Evolutionary conservation across 805 yeast genomes (phyloP).

Genomic region (Hanseniaspora lindneri): DNA sequence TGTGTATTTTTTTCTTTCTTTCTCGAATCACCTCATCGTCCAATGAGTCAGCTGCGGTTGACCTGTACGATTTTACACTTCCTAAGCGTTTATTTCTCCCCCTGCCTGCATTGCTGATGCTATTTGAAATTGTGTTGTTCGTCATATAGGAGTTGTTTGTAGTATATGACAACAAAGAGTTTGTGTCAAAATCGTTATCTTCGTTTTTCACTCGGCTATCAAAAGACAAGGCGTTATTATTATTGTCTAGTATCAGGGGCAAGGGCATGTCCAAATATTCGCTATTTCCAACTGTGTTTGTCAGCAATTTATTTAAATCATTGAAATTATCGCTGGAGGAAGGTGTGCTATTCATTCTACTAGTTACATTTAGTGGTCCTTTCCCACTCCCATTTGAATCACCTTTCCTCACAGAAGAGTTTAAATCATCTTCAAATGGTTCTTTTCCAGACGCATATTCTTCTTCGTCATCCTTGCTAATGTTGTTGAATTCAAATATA

Average conservation of each 20-base stretch:
- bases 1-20: constrained; percentile 78
- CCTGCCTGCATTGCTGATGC: neutral
- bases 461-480: neutral
- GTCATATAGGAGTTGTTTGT: constrained; percentile 11
- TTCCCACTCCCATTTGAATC: too few relatives aligned
- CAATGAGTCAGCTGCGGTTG: constrained; percentile 26
- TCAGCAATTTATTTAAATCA: constrained; percentile 8
- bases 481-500: constrained; percentile 12
- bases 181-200: constrained; percentile 3
- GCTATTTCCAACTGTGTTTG: constrained; percentile 15
- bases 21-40: constrained; percentile 44
- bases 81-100: constrained; percentile 9
- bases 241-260: constrained; percentile 6
- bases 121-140: constrained; percentile 4
- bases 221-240: neutral
- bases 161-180: constrained; percentile 9
- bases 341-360: neutral
- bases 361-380: neutral
- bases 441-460: neutral
- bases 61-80: constrained; percentile 17
- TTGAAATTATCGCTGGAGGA: constrained; percentile 2
- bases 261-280: constrained; percentile 12
- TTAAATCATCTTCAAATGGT: too few relatives aligned
- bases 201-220: neutral
- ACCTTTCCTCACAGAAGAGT: too few relatives aligned